Evolutionary conservation across 352 stramenopile species (phyloP).

Genomic region (Halophytophthora batemanensis): DNA sequence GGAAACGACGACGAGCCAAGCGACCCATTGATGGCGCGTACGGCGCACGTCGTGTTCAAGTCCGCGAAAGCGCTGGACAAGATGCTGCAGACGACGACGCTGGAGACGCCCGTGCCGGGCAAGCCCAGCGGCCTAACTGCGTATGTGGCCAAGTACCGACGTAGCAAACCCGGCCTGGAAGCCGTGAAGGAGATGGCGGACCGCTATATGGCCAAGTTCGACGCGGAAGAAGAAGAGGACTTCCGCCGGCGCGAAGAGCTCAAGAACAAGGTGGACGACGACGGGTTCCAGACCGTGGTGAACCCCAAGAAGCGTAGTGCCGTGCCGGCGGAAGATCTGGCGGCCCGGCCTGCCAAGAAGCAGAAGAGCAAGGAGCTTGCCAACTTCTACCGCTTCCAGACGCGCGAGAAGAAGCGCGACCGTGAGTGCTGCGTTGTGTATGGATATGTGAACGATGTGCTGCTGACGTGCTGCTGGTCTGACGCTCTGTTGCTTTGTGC

Average conservation of each 20-base stretch:
- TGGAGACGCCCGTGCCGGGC: conserved; percentile 31
- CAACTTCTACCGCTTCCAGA: conserved; percentile 87
- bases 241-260: conserved; percentile 57
- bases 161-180: conserved; percentile 60
- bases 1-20: conserved; percentile 12
- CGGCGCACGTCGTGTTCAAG: conserved; percentile 78
- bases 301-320: conserved; percentile 77
- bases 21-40: conserved; percentile 30
- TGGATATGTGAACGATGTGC: background rate
- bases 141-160: conserved; percentile 63
- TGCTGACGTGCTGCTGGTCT: background rate
- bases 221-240: conserved; percentile 65
- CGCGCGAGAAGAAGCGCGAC: conserved; percentile 81
- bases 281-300: conserved; percentile 80
- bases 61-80: conserved; percentile 51
- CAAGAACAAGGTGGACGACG: conserved; percentile 79
- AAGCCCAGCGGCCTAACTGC: conserved; percentile 31
- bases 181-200: conserved; percentile 68
- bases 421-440: conserved; percentile 41
- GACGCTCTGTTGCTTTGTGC: background rate
- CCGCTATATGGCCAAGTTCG: conserved; percentile 75
- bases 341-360: conserved; percentile 66
- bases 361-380: conserved; percentile 79
- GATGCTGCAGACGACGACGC: conserved; percentile 35
- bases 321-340: conserved; percentile 42